Conservation (phyloP, 1,284 basidiomycete genomes). For the Tylopilus sp. region DNA sequence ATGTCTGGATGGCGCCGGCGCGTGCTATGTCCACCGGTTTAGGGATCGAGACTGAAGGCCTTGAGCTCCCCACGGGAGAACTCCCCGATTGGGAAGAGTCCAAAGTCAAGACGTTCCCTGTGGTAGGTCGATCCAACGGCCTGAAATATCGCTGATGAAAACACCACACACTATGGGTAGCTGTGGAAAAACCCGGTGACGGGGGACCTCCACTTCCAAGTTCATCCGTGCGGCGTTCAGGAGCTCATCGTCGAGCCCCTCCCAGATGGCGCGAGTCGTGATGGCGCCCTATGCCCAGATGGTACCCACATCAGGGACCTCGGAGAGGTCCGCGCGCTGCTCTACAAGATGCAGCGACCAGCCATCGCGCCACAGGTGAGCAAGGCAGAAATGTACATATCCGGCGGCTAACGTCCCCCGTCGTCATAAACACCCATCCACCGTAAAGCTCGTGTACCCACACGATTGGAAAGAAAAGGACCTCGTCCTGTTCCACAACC, state of each 20-base stretch:
- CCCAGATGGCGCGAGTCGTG: slow-evolving; percentile 42
- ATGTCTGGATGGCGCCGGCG: slow-evolving; percentile 74
- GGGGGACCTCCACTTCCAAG: slow-evolving; percentile 64
- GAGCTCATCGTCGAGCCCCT: slow-evolving; percentile 55
- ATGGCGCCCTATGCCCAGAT: slow-evolving; percentile 60
- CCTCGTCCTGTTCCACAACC: slow-evolving; percentile 10
- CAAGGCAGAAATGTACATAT: neutral
- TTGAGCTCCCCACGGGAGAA: slow-evolving; percentile 53
- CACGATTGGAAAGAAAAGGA: slow-evolving; percentile 45
- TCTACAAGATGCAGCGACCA: slow-evolving; percentile 66
- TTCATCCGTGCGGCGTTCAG: slow-evolving; percentile 54
- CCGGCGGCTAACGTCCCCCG: neutral
- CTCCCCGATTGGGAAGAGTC: slow-evolving; percentile 64
- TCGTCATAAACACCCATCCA: too few relatives aligned
- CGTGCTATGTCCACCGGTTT: slow-evolving; percentile 63
- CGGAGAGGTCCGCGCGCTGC: slow-evolving; percentile 52
- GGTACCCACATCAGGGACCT: slow-evolving; percentile 64
- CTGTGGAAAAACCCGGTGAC: slow-evolving; percentile 81
- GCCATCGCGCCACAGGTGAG: slow-evolving; percentile 9
- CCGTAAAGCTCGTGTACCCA: slow-evolving; percentile 57
- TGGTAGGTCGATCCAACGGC: slow-evolving; percentile 42
- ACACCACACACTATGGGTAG: slow-evolving; percentile 31
- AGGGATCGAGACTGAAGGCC: slow-evolving; percentile 65
- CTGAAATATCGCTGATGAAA: neutral
- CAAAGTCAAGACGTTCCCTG: slow-evolving; percentile 62